Evolutionary conservation across 257 asterid genomes (phyloP).

Genomic region (Cordia subcordata): DNA sequence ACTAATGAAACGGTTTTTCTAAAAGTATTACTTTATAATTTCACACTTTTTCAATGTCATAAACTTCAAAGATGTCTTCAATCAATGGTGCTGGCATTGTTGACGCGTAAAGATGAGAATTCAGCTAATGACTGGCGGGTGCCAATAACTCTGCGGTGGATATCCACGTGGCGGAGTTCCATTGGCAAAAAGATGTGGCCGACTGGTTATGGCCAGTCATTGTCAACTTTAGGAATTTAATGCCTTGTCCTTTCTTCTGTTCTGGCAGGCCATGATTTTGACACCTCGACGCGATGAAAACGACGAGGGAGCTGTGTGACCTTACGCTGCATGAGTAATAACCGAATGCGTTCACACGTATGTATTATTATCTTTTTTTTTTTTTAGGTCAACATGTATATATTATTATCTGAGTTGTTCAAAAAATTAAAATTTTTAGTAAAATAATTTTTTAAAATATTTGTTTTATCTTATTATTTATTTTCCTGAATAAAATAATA

Average conservation of each 20-base stretch:
- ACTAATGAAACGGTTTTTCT: no score
- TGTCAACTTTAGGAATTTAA: constrained; percentile 6
- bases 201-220: constrained; percentile 25
- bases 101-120: constrained; percentile 15
- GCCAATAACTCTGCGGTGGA: background rate
- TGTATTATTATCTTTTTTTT: no score
- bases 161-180: constrained; percentile 4
- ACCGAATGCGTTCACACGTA: no score
- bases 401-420: no score
- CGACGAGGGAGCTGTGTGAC: constrained; percentile 4
- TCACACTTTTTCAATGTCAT: background rate
- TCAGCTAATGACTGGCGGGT: constrained; percentile 14
- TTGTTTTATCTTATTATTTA: no score
- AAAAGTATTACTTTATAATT: background rate
- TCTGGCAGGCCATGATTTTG: constrained; percentile 6
- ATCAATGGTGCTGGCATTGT: background rate
- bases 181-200: constrained; percentile 8
- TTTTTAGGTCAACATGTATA: no score
- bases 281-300: constrained; percentile 12
- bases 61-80: background rate
- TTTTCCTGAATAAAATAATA: no score
- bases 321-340: constrained; percentile 1
- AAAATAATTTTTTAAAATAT: no score
- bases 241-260: constrained; percentile 11
- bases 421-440: no score